Evolutionary conservation across 495 filamentous ascomycete species (phyloP), one percentile per base, ranked within the genome.

Genomic region (Neurospora sp.): DNA sequence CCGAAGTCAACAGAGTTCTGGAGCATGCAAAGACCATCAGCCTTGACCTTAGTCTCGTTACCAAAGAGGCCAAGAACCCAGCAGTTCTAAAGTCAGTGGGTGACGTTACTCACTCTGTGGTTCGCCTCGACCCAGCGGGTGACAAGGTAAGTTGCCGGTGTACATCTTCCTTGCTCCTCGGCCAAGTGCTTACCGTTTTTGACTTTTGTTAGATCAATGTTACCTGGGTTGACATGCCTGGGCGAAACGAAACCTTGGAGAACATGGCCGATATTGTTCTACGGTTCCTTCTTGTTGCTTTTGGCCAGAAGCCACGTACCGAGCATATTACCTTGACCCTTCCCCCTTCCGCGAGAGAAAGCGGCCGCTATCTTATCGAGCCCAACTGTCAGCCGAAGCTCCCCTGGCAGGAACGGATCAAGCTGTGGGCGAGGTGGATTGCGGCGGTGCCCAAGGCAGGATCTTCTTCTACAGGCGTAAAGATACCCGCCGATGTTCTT

Each of bases 261-360:
- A 75, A 81, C 48, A 70, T 73, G 0, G 72, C 73, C 36, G 83
- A 88, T 62, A 75, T 81, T 4, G 84, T 84, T 17, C 71, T 81
- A 38, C 85, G 86, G 8, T 79, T 86, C 17, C 73, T 88, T 10
- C 75, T 85, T 39, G 77, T 80, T n/a, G 80, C 83, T 21, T 80
- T 72, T 34, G 76, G 72, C 15, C 72, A 79, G 7, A 77, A 77
- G n/a, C 73, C 72, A 28, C 77, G 75, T 8, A 71, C 74, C 13
- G 75, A 75, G 8, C 54, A 66, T 19, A 66, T 28, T 66, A 34
- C 28, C 28, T 34, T 66, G 28, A 28, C 24, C 1, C 54, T 66
- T 8, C 54, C 54, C 6, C 54, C 28, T 28, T 40, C 74, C 7
- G 69, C 76, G 6, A 70, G 82, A 42, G 69, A 62, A 9, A 10